Evolutionary conservation across 1,284 basidiomycete species (phyloP).

Genomic region (Fomitiporia mediterranea): DNA sequence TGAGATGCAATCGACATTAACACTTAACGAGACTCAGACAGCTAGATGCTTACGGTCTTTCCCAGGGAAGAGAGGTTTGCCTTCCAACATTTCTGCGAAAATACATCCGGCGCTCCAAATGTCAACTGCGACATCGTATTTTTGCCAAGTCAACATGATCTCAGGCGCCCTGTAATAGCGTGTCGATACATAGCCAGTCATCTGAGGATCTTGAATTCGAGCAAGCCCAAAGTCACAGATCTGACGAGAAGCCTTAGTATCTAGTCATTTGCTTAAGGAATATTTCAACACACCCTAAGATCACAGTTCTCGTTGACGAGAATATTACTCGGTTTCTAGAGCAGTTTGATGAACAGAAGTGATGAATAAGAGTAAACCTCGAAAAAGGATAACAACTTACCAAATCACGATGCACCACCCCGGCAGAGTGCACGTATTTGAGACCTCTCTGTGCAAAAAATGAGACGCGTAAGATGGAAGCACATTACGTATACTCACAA

Average conservation of each 20-base stretch:
- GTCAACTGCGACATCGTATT: slow-evolving; percentile 99
- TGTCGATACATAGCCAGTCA: slow-evolving; percentile 99
- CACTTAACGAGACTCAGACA: background rate
- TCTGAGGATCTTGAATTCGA: slow-evolving; percentile 95
- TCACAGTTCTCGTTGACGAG: slow-evolving; percentile 99
- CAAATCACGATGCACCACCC: slow-evolving; percentile 97
- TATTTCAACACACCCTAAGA: slow-evolving; percentile 56
- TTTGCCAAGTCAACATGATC: slow-evolving; percentile 99
- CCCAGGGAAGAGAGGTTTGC: slow-evolving; percentile 97
- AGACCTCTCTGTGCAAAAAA: slow-evolving; percentile 75
- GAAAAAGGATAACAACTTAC: slow-evolving; percentile 38
- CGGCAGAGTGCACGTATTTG: slow-evolving; percentile 99
- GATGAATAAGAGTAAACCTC: no score
- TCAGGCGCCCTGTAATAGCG: slow-evolving; percentile 98
- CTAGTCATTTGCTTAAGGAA: slow-evolving; percentile 3
- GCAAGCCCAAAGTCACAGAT: slow-evolving; percentile 99
- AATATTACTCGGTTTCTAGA: slow-evolving; percentile 97
- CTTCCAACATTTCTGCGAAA: slow-evolving; percentile 99
- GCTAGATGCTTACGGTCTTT: slow-evolving; percentile 77
- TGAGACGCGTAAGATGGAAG: background rate
- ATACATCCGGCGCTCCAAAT: slow-evolving; percentile 99
- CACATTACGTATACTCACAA: slow-evolving; percentile 52
- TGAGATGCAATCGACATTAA: slow-evolving; percentile 11
- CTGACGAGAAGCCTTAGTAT: slow-evolving; percentile 34
- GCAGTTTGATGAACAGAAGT: no score